Evolutionary conservation across 179 eudicot genomes (phyloP).

Genomic region (Silene noctiflora): DNA sequence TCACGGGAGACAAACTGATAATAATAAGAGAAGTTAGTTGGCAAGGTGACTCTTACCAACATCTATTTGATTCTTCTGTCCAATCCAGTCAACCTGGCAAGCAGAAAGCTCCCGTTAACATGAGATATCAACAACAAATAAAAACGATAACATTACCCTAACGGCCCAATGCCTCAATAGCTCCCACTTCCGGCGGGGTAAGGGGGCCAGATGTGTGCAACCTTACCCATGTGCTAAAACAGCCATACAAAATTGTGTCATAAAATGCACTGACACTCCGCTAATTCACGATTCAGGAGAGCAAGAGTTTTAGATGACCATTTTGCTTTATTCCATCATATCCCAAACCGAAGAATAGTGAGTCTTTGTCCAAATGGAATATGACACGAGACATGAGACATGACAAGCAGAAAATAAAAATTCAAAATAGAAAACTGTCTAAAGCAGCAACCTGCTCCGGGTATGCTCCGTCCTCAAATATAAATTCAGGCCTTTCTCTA

Average conservation of each 20-base stretch:
- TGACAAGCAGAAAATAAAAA: not conserved
- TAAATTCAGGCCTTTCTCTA: constrained; percentile 72
- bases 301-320: too few species aligned
- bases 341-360: too few species aligned
- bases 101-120: constrained; percentile 16
- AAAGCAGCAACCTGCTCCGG: constrained; percentile 68
- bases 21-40: not conserved
- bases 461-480: constrained; percentile 69
- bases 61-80: constrained; percentile 95
- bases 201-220: too few species aligned
- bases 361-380: too few species aligned
- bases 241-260: not conserved
- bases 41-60: constrained; percentile 51
- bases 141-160: too few species aligned
- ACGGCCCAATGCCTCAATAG: too few species aligned
- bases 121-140: not conserved
- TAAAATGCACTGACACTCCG: not conserved
- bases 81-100: constrained; percentile 89
- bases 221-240: too few species aligned
- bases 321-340: too few species aligned
- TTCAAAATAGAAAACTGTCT: not conserved
- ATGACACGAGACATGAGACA: not conserved
- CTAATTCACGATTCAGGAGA: not conserved
- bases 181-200: too few species aligned
- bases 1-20: not conserved